Conservation (phyloP, 352 stramenopile genomes). For the Phytophthora megakarya region DNA sequence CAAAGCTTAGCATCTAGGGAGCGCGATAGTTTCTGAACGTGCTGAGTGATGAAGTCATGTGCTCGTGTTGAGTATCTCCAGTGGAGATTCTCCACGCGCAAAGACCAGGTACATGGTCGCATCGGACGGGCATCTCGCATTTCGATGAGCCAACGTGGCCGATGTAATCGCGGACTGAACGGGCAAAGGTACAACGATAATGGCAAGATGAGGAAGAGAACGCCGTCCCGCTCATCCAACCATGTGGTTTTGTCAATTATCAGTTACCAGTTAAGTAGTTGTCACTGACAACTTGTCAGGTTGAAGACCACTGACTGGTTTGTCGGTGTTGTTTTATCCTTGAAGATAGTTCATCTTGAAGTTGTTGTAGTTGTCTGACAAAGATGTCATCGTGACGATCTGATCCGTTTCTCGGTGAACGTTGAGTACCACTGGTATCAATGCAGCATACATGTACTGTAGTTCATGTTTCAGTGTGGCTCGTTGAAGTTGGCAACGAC, state of each 20-base stretch:
- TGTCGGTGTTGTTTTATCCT: too few relatives aligned
- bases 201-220: background rate
- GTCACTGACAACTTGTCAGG: too few relatives aligned
- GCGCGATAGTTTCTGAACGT: slow-evolving; percentile 1
- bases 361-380: background rate
- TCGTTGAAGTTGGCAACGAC: too few relatives aligned
- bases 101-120: background rate
- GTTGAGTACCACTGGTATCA: background rate
- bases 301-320: too few relatives aligned
- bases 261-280: too few relatives aligned
- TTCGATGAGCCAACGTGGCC: slow-evolving; percentile 19
- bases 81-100: background rate
- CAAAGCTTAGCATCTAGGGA: background rate
- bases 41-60: background rate
- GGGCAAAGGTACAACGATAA: slow-evolving; percentile 20
- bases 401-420: slow-evolving; percentile 2
- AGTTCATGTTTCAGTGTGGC: too few relatives aligned
- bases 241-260: slow-evolving; percentile 7
- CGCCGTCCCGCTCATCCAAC: background rate
- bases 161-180: background rate
- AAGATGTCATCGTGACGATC: slow-evolving; percentile 14
- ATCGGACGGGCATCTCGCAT: background rate
- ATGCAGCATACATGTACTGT: too few relatives aligned
- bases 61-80: background rate
- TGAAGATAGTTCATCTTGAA: background rate